These are phyloP conservation scores for Fusarium sambucinum DNA, from an alignment of 2,329 filamentous ascomycete genomes.

Conservation along the genomic window DNA sequence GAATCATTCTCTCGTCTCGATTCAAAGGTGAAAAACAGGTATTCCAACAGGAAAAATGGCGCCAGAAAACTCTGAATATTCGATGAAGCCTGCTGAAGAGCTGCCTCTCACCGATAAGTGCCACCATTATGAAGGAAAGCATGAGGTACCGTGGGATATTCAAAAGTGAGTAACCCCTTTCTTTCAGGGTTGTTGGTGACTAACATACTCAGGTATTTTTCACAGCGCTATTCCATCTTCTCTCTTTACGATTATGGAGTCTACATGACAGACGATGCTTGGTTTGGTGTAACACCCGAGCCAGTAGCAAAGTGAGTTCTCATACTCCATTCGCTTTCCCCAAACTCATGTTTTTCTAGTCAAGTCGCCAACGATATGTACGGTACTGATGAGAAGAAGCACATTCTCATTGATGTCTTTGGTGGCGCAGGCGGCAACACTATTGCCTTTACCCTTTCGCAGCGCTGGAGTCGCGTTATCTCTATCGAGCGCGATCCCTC, in stretches of 20 bases:
- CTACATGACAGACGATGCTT: slow-evolving; percentile 91
- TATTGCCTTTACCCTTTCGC: slow-evolving; percentile 90
- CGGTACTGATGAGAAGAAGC: slow-evolving; percentile 66
- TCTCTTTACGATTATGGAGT: slow-evolving; percentile 88
- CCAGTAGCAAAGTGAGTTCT: slow-evolving; percentile 80
- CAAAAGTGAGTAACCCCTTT: slow-evolving; percentile 74
- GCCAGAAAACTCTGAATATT: slow-evolving; percentile 35
- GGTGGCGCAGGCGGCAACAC: slow-evolving; percentile 92
- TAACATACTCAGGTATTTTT: slow-evolving; percentile 77
- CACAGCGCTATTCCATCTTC: slow-evolving; percentile 89
- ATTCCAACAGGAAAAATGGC: slow-evolving; percentile 21
- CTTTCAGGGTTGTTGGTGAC: not conserved
- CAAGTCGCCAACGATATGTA: slow-evolving; percentile 81
- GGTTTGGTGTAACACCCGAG: slow-evolving; percentile 97
- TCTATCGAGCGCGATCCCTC: slow-evolving; percentile 87
- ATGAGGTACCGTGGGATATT: slow-evolving; percentile 83
- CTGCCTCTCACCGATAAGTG: slow-evolving; percentile 72
- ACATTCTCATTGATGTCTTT: slow-evolving; percentile 86
- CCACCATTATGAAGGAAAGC: slow-evolving; percentile 77
- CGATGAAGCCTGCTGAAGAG: slow-evolving; percentile 58
- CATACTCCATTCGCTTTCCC: not conserved
- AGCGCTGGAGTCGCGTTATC: slow-evolving; percentile 84
- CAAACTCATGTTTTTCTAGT: slow-evolving; percentile 55
- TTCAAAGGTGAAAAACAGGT: slow-evolving; percentile 21
- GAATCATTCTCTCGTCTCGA: not conserved